Base-by-base conservation (phyloP, 345 rosid species). In the Stellera chamaejasme region DNA sequence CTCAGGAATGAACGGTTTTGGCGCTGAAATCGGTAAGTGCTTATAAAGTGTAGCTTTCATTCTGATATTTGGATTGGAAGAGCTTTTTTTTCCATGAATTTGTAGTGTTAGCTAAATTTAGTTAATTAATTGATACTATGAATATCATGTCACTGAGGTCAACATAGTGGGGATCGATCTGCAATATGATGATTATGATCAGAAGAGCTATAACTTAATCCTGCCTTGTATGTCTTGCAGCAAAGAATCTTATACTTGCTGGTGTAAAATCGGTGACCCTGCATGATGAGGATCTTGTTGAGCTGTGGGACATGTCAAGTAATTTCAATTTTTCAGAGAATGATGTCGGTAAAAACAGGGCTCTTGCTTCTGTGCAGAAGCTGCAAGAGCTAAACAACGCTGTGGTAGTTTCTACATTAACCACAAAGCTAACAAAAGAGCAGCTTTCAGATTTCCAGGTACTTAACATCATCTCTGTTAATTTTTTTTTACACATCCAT, bases 221-320 rank as follows among this genome's bases (percentile, higher is more conserved):
- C 54, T 43, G 13, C 13, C 6, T 62, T 53, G 14, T 45, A 44
- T 11, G 52, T 54, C 27, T 11, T 73, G 73, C 84, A 94, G 99
- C 99, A 10, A 94, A 94, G 79, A 94, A 94, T 70, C 96, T 94
- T 27, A 72, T 90, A 58, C 95, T 94, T 50, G 97, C 97, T 54
- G 99, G 99, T 55, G 99, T 90, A 50, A 94, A 94, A 87, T 94
- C 97, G 45, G 93, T 94, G 61, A 85, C 97, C 11, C 67, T 94
- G 78, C 99, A 94, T 50, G 99, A 94, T 69, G 95, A 87, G 68
- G 82, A 81, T 15, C 66, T 45, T 10, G 92, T 90, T 39, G 95
- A 90, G 75, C 68, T 82, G 56, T 94, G 97, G 99, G 99, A 94
- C 73, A 69, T 94, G 72, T 83, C 95, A 3, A 73, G 97, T 70